Conservation (phyloP, 2,329 filamentous ascomycete genomes). For the Fusarium tjaetaba region DNA sequence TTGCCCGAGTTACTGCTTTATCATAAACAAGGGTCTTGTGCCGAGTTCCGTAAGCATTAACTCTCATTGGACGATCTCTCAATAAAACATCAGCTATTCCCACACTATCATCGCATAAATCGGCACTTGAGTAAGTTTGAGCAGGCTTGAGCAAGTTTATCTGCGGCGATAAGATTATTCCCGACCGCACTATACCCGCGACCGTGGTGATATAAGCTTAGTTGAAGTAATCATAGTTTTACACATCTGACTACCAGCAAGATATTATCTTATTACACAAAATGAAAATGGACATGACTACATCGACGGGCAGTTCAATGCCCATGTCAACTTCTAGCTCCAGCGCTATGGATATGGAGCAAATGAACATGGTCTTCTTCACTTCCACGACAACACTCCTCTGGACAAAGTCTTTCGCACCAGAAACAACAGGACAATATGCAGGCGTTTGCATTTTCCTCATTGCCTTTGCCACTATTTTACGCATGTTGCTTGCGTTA, state of each 20-base stretch:
- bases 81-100: background rate
- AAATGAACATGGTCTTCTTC: slow-evolving; percentile 1
- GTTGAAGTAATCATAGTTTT: background rate
- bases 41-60: background rate
- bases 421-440: background rate
- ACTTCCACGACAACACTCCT: background rate
- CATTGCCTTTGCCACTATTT: background rate
- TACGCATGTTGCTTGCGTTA: background rate
- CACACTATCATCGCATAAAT: background rate
- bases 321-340: background rate
- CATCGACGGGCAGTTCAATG: background rate
- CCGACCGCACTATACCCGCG: background rate
- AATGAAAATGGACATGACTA: background rate
- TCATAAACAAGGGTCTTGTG: background rate
- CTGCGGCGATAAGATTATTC: background rate
- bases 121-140: background rate
- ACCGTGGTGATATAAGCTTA: background rate
- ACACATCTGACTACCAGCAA: too few relatives aligned
- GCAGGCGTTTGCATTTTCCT: background rate
- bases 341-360: background rate
- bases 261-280: background rate
- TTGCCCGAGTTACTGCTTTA: background rate
- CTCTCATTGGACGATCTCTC: background rate
- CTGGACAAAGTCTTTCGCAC: background rate
- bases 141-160: slow-evolving; percentile 4